A percentile compares a stretch with the other conserved stretches of the same genome.
These are phyloP conservation scores for Solanum hybrid DNA, from an alignment of 305 asterid species.

Conservation along the genomic window DNA sequence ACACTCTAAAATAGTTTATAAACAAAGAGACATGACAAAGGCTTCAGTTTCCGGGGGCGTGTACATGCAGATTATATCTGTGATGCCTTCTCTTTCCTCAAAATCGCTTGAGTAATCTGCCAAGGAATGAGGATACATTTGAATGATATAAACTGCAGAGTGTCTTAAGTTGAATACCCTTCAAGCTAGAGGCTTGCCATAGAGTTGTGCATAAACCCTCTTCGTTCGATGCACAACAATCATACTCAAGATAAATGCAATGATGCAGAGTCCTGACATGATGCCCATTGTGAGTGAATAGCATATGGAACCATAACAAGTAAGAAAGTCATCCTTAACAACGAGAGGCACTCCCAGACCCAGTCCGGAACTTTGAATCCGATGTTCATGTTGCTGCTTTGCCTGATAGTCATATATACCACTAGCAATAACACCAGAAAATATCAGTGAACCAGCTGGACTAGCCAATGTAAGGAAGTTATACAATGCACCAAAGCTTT, in stretches of 20 bases:
- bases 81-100: neutral
- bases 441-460: slow-evolving; percentile 33
- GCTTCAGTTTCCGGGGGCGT: neutral
- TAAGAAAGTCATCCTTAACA: slow-evolving; percentile 8
- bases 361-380: neutral
- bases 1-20: neutral
- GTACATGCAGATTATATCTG: neutral
- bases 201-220: slow-evolving; percentile 28
- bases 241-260: slow-evolving; percentile 25
- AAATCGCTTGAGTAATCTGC: neutral
- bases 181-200: slow-evolving; percentile 14
- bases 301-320: slow-evolving; percentile 26
- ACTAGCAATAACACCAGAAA: slow-evolving; percentile 31
- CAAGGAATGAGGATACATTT: neutral
- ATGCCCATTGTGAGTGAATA: slow-evolving; percentile 26
- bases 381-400: slow-evolving; percentile 17
- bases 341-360: neutral
- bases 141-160: neutral
- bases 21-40: neutral
- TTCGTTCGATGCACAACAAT: slow-evolving; percentile 33
- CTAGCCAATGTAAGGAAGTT: slow-evolving; percentile 34
- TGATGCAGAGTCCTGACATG: slow-evolving; percentile 23
- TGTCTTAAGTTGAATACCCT: neutral
- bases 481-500: slow-evolving; percentile 25
- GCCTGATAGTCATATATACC: slow-evolving; percentile 33